Base-by-base conservation (phyloP, 768 basidiomycete genomes). In the Naganishia kalamii region DNA sequence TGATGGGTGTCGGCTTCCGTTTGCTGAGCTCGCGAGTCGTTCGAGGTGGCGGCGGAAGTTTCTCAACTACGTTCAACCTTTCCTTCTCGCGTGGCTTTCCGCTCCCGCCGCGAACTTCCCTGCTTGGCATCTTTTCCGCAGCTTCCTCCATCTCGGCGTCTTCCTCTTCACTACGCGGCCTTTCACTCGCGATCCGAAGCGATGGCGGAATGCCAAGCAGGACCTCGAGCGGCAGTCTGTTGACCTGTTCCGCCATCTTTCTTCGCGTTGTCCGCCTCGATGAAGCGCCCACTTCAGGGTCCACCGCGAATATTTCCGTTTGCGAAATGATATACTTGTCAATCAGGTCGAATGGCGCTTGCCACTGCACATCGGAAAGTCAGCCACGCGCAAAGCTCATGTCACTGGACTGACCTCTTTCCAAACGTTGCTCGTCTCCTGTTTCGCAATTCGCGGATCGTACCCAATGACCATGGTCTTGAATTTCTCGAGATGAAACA, bases 401-500 rank as follows among this genome's bases (percentile, higher is more conserved):
- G 23, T 40, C 25, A n/a, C 47, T 67, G 63, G 35, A 44, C 84
- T 54, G 67, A 91, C 91, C 79, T 88, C 82, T 69, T 83, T 82
- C 71, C 88, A 92, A n/a, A 88, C 88, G 32, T 79, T 77, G 13
- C 86, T 85, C 33, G 83, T 83, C 68, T 92, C 90, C 61, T 77
- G 65, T 73, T 92, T 92, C 5, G 88, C 88, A 35, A 78, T 79
- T 89, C 90, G 66, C 7, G 92, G 92, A 76, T 92, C 83, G 75
- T 86, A 96, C 23, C 81, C 82, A 35, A 70, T 69, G n/a, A 91
- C 78, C 80, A 94, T 81, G 25, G 83, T 85, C 3, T 85, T 83
- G 74, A 88, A 93, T 65, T 87, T 81, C 68, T 92, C 87, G 78
- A 94, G 82, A 73, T 96, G 92, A 77, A 93, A 96, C 67, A 85